Evolutionary conservation across 345 rosid species (phyloP).

Genomic region (Carallia brachiata): DNA sequence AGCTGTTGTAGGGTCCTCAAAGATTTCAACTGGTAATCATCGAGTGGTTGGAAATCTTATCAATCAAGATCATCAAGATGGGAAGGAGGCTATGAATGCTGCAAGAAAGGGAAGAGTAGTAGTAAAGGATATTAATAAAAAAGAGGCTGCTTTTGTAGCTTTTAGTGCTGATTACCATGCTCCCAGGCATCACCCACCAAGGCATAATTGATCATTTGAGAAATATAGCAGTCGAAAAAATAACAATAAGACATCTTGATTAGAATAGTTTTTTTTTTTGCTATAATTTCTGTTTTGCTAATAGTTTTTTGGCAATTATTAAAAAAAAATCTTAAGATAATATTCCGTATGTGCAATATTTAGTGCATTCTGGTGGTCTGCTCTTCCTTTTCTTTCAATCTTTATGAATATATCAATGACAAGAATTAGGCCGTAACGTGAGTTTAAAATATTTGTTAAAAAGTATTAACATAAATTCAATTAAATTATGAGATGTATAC

Average conservation of each 20-base stretch:
- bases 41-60: background rate
- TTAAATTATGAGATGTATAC: too few species aligned
- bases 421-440: too few species aligned
- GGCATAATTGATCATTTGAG: slow-evolving; percentile 46
- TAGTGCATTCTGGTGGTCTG: too few species aligned
- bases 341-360: too few species aligned
- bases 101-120: slow-evolving; percentile 4
- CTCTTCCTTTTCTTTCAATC: too few species aligned
- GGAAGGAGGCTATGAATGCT: background rate
- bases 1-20: slow-evolving; percentile 11
- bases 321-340: too few species aligned
- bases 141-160: slow-evolving; percentile 51
- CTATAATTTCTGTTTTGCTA: background rate
- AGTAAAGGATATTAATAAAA: slow-evolving; percentile 17
- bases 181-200: slow-evolving; percentile 85
- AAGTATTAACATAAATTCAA: too few species aligned
- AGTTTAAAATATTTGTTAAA: too few species aligned
- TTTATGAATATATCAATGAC: too few species aligned
- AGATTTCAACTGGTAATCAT: background rate
- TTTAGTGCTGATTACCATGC: slow-evolving; percentile 68
- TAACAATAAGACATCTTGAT: too few species aligned
- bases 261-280: too few species aligned
- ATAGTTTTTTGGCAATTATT: too few species aligned
- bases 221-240: background rate
- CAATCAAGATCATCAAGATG: background rate